phyloP scores from a whole-genome alignment of 129 eudicot species.

The Flaveria trinervia region DNA sequence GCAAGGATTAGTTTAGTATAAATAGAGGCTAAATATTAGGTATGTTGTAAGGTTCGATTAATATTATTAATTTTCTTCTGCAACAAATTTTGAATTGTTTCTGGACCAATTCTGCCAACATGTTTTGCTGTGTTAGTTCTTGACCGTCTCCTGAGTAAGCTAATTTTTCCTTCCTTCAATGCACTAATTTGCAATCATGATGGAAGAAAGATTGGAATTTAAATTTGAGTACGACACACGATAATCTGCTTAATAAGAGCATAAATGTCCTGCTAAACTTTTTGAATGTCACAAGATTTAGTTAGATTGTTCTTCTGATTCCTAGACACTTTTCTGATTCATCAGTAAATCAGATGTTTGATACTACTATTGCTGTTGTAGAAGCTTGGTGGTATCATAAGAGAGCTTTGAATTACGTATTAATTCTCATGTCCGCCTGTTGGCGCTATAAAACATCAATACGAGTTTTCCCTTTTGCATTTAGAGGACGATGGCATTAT shows the following conservation, averaged over 20 bases:
- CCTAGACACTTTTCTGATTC: neutral
- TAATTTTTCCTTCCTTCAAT: neutral
- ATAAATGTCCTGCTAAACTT: neutral
- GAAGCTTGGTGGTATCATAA: neutral
- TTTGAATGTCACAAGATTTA: neutral
- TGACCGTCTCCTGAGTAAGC: neutral
- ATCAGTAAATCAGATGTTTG: neutral
- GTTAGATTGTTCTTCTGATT: neutral
- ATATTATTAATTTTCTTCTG: no score
- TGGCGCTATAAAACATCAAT: neutral
- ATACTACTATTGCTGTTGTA: neutral
- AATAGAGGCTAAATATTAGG: no score
- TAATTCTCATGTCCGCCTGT: neutral
- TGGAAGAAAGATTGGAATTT: constrained; percentile 3
- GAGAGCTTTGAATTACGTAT: constrained; percentile 6
- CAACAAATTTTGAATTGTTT: no score
- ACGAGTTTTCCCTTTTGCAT: neutral
- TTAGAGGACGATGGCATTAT: neutral
- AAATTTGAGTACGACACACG: neutral
- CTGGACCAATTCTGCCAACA: no score
- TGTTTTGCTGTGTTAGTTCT: neutral
- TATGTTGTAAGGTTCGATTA: no score
- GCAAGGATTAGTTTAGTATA: no score
- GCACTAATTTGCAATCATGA: constrained; percentile 7
- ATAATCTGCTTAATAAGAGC: neutral